These are phyloP conservation scores for Aspergillus sp. DNA, from an alignment of 2,329 filamentous ascomycete species.

Conservation along the genomic window DNA sequence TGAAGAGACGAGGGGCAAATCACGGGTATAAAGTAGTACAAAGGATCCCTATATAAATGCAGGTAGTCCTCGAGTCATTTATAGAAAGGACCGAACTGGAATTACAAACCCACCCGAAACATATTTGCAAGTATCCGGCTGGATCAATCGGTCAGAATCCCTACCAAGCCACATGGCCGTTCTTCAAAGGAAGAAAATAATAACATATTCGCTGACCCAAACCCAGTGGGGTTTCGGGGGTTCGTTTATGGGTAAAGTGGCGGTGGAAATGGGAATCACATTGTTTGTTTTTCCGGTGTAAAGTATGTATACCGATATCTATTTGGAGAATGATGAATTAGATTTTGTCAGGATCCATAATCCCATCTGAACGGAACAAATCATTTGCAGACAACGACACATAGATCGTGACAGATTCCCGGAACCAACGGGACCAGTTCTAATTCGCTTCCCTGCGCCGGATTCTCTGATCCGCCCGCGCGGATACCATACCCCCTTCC, in stretches of 20 bases:
- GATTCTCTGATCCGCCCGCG: neutral
- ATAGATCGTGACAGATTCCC: neutral
- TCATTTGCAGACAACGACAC: neutral
- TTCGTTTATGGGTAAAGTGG: neutral
- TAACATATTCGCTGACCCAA: neutral
- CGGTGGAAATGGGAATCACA: neutral
- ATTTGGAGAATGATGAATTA: neutral
- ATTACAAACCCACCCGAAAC: neutral
- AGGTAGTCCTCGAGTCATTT: neutral
- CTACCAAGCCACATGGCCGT: neutral
- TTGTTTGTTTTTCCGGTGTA: neutral
- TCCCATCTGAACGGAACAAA: neutral
- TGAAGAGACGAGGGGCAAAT: neutral
- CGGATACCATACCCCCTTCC: neutral
- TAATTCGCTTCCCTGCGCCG: neutral
- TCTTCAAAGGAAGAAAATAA: neutral
- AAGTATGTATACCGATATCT: neutral
- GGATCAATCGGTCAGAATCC: neutral
- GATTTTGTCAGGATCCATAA: neutral
- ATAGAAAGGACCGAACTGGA: neutral
- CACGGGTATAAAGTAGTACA: neutral
- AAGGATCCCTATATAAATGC: neutral
- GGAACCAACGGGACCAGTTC: neutral
- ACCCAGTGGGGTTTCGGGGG: no score
- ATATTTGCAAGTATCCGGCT: neutral